Evolutionary conservation across 345 rosid species (phyloP).

Genomic region (Aegle marmelos): DNA sequence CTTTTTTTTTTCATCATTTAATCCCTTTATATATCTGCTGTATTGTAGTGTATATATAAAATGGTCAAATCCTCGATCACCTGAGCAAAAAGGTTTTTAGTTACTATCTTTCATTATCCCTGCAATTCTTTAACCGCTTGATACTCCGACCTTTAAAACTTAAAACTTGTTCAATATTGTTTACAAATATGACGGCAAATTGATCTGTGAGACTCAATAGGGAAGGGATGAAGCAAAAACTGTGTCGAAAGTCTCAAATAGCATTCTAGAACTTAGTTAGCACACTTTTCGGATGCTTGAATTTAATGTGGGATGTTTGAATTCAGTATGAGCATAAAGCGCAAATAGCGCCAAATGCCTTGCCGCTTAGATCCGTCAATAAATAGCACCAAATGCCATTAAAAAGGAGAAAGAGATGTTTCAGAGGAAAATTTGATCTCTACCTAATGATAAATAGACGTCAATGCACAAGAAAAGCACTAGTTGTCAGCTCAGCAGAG

Average conservation of each 20-base stretch:
- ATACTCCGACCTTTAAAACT: too few relatives aligned
- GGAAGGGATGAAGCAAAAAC: not conserved
- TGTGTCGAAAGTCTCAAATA: not conserved
- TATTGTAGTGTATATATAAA: conserved; percentile 53
- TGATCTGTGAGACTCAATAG: too few relatives aligned
- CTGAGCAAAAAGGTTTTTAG: conserved; percentile 20
- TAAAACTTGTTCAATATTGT: too few relatives aligned
- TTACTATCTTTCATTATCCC: conserved; percentile 7
- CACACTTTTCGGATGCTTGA: too few relatives aligned
- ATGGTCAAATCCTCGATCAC: conserved; percentile 27
- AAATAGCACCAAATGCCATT: too few relatives aligned
- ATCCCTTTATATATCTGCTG: conserved; percentile 36
- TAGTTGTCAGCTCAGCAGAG: not conserved
- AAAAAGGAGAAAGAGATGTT: not conserved
- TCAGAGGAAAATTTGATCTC: not conserved
- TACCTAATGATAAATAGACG: not conserved
- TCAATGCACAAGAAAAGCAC: not conserved
- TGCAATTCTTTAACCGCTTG: not conserved
- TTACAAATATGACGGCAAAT: too few relatives aligned
- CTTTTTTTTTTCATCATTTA: conserved; percentile 18
- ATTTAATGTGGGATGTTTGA: too few relatives aligned
- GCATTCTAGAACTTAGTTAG: not conserved
- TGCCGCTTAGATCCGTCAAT: not conserved
- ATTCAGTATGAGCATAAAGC: too few relatives aligned
- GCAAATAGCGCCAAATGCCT: not conserved